phyloP scores from a whole-genome alignment of 495 filamentous ascomycete genomes.

The Podospora fimiseda region DNA sequence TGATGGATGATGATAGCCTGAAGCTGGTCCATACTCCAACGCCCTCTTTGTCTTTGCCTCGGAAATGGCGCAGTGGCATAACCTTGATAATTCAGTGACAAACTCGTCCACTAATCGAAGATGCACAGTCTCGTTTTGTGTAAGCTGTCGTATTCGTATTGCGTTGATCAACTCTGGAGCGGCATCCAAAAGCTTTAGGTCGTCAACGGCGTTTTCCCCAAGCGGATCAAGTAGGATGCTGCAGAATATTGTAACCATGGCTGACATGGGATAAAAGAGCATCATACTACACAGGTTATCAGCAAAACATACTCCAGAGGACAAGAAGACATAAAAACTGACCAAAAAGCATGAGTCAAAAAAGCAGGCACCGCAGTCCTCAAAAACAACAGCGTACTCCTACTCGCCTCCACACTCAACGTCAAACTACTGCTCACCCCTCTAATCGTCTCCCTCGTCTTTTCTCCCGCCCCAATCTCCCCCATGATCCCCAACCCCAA shows the following conservation, averaged over 20 bases:
- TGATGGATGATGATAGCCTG: no score
- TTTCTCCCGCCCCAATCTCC: neutral
- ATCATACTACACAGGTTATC: constrained; percentile 30
- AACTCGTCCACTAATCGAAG: constrained; percentile 45
- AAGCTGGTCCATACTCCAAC: no score
- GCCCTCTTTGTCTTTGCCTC: constrained; percentile 4
- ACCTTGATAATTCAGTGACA: constrained; percentile 38
- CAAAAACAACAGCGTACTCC: constrained; percentile 43
- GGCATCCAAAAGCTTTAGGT: constrained; percentile 36
- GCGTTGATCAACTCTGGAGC: constrained; percentile 38
- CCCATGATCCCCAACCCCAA: no score
- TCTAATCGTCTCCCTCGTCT: constrained; percentile 32
- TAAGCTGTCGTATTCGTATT: constrained; percentile 34
- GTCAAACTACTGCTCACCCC: constrained; percentile 45
- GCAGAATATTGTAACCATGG: constrained; percentile 45
- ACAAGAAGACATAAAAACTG: constrained; percentile 4
- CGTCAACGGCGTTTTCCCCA: constrained; percentile 38
- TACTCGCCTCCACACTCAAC: constrained; percentile 47
- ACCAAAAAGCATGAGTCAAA: constrained; percentile 45
- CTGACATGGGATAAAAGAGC: constrained; percentile 49
- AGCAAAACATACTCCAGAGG: neutral
- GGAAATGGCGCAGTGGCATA: constrained; percentile 18
- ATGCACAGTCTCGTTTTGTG: constrained; percentile 39
- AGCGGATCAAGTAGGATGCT: constrained; percentile 44
- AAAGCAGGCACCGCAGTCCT: constrained; percentile 36